Evolutionary conservation across 495 filamentous ascomycete species (phyloP).

Genomic region (Lasiosphaeris hirsuta): DNA sequence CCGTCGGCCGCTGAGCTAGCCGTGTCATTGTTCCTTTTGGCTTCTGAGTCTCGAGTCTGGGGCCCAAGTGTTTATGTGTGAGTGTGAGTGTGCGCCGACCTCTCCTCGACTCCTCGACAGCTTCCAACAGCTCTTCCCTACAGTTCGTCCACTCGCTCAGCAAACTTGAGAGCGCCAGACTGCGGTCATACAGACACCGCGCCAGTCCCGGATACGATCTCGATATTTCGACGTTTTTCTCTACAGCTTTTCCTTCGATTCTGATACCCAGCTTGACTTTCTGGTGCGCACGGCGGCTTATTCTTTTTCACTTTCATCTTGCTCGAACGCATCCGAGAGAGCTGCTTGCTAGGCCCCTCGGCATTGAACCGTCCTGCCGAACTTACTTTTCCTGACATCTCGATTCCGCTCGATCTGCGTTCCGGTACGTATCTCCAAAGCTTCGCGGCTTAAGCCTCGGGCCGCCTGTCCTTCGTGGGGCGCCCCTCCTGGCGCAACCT

Average conservation of each 20-base stretch:
- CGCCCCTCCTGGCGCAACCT: conserved; percentile 7
- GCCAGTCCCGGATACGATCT: background rate
- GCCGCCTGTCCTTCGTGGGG: background rate
- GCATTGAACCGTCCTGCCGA: conserved; percentile 4
- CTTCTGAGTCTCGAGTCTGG: too few relatives aligned
- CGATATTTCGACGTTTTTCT: background rate
- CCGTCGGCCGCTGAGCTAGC: background rate
- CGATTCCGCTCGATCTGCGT: background rate
- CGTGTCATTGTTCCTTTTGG: background rate
- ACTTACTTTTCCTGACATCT: background rate
- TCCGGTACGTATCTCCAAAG: background rate
- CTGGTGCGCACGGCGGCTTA: background rate
- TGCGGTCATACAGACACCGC: conserved; percentile 1
- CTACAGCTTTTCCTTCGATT: conserved; percentile 3
- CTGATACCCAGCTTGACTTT: conserved; percentile 1
- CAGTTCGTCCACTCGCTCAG: too few relatives aligned
- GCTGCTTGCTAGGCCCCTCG: background rate
- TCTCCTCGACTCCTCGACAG: too few relatives aligned
- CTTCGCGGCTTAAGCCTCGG: background rate
- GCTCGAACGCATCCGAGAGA: conserved; percentile 1
- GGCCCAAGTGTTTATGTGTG: too few relatives aligned
- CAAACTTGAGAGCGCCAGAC: too few relatives aligned
- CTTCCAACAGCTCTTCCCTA: too few relatives aligned
- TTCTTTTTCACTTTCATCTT: background rate
- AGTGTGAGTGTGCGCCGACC: too few relatives aligned